Percentiles rank a stretch among this genome's conserved stretches.
Conservation (phyloP, 208 protist genomes). For the Balamuthia mandrillaris region DNA sequence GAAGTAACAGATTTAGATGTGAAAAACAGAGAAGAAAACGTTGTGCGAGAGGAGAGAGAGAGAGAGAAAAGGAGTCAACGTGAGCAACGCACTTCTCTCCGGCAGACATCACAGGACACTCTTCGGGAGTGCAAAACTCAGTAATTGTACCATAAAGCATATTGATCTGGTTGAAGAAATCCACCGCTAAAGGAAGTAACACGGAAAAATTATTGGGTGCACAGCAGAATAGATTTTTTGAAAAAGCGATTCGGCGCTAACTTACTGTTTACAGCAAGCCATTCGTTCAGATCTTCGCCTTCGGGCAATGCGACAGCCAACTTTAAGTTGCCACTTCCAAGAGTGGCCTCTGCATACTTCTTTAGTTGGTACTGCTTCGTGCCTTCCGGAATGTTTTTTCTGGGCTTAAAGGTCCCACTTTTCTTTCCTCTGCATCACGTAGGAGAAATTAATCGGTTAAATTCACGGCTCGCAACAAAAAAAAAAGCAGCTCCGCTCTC, state of each 20-base stretch:
- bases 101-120: slow-evolving; percentile 92
- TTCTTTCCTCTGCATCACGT: background rate
- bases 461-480: background rate
- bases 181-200: too few relatives aligned
- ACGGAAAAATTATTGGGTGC: too few relatives aligned
- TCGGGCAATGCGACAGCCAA: slow-evolving; percentile 87
- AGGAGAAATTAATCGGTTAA: background rate
- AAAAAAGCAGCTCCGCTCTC: too few relatives aligned
- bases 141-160: slow-evolving; percentile 97
- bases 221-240: too few relatives aligned
- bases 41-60: background rate
- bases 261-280: slow-evolving; percentile 91
- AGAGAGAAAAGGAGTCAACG: background rate
- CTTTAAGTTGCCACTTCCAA: slow-evolving; percentile 82
- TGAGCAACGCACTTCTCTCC: slow-evolving; percentile 73
- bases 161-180: slow-evolving; percentile 99
- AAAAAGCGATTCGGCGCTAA: too few relatives aligned
- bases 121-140: slow-evolving; percentile 93
- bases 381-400: slow-evolving; percentile 90
- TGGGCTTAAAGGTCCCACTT: slow-evolving; percentile 82
- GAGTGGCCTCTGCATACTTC: slow-evolving; percentile 76
- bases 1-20: background rate
- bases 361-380: slow-evolving; percentile 90
- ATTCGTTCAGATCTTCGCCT: slow-evolving; percentile 93
- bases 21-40: background rate